Base-by-base conservation (phyloP, 2,329 filamentous ascomycete species). In the Teratosphaeria destructans region DNA sequence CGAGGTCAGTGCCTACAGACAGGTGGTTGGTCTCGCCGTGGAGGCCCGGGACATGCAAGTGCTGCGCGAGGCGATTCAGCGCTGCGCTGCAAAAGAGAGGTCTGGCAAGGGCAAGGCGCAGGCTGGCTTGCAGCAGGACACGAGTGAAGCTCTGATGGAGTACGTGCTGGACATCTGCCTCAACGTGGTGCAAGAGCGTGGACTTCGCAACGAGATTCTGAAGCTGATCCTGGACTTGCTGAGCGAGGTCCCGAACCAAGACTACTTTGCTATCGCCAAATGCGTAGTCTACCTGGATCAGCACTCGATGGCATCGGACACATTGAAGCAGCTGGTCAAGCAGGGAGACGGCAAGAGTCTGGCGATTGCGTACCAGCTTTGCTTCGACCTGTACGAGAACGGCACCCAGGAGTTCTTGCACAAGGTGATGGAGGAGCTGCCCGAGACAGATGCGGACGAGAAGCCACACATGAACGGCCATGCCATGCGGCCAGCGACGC, bases 261-360 rank as follows among this genome's bases (percentile, higher is more conserved):
- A 99, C 73, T 97, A 96, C 76, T 99, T 99, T 74, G 90, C 94
- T 23, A 97, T 99, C 68, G 93, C 94, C 56, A 95, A 95, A 76
- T 99, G 94, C 69, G 94, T 96, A 34, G 93, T 99, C 43, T 96
- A 97, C 69, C 82, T 99, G 19, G 88, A 96, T 72, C 89, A 95
- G 66, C 88, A 96, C 70, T 87, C 89, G 55, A 88, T 96, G 79
- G 94, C 94, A 0, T 92, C 91, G 10, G 84, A 84, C 63, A 92
- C 99, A 76, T 83, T 99, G 52, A 83, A 83, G 57, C 86, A 90
- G 66, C 82, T 99, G 26, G 86, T 97, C 10, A 82, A 88, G 62
- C 88, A 88, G 64, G 89, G 85, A 5, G 89, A 95, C 66, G 81
- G 85, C 56, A 85, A 85, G 61, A 91, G 90, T 0, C 83, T 90